phyloP scores from a whole-genome alignment of 129 eudicot genomes.

The Oenanthe sinensis region DNA sequence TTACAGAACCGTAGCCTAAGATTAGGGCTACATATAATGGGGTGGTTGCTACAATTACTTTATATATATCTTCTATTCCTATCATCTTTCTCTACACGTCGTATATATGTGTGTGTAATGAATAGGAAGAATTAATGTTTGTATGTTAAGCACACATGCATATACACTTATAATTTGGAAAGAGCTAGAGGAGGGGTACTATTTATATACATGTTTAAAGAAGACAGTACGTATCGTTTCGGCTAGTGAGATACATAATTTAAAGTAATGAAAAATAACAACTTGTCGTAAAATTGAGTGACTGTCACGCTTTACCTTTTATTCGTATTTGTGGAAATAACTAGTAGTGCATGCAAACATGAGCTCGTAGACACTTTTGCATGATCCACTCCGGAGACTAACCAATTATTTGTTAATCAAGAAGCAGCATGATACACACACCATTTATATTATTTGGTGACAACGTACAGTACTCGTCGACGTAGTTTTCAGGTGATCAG shows the following conservation, averaged over 20 bases:
- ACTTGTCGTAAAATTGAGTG: neutral
- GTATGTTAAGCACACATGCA: neutral
- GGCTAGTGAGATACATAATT: too few species aligned
- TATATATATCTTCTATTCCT: constrained; percentile 75
- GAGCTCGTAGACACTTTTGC: neutral
- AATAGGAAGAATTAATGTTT: neutral
- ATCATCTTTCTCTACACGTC: too few species aligned
- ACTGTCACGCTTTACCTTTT: neutral
- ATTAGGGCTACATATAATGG: constrained; percentile 74
- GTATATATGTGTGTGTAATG: neutral
- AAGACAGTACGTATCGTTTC: neutral
- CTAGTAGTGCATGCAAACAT: neutral
- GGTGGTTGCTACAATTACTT: constrained; percentile 62
- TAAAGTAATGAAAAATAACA: too few species aligned
- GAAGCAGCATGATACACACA: constrained; percentile 2
- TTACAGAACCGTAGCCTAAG: constrained; percentile 67
- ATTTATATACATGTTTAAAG: constrained; percentile 25
- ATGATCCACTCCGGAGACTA: neutral
- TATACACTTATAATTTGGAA: constrained; percentile 2
- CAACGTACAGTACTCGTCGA: neutral
- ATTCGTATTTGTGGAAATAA: too few species aligned
- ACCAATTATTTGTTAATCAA: neutral
- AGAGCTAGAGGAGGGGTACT: neutral
- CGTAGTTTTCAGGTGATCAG: neutral
- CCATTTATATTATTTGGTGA: neutral